phyloP scores from a whole-genome alignment of 2,329 filamentous ascomycete genomes.

The Ophiostoma novo-ulmi region DNA sequence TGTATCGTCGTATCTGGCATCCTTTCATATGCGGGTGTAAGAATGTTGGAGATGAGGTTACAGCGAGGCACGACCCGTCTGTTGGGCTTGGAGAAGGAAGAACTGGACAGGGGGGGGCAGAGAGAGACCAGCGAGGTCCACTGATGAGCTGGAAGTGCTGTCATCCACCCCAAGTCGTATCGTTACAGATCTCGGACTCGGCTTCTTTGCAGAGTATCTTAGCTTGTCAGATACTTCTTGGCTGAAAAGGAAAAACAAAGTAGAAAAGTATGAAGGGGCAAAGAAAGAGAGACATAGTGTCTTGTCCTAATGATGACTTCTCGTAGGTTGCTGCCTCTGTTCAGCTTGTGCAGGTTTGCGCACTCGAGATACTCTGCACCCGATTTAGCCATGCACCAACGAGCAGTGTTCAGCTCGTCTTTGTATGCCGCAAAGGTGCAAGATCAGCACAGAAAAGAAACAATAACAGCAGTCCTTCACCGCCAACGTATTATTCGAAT shows the following conservation, averaged over 20 bases:
- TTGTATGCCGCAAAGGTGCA: neutral
- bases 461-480: neutral
- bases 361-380: neutral
- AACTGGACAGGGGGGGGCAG: neutral
- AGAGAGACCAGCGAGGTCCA: neutral
- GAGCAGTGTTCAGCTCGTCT: neutral
- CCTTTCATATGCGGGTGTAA: neutral
- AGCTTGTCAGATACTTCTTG: neutral
- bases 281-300: too few species aligned
- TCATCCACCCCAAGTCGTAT: neutral
- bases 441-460: constrained; percentile 6
- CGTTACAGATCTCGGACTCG: constrained; percentile 5
- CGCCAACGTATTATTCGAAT: neutral
- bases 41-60: neutral
- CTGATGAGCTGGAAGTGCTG: constrained; percentile 1
- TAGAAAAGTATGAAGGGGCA: too few species aligned
- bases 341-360: neutral
- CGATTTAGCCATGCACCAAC: neutral
- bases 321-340: neutral
- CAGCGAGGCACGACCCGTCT: constrained; percentile 7
- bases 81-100: neutral
- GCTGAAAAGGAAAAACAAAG: neutral
- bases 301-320: neutral
- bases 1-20: neutral
- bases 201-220: neutral